Evolutionary conservation across 352 stramenopile species (phyloP), one percentile per base, ranked within the genome.

Genomic region (Phytopythium vexans): DNA sequence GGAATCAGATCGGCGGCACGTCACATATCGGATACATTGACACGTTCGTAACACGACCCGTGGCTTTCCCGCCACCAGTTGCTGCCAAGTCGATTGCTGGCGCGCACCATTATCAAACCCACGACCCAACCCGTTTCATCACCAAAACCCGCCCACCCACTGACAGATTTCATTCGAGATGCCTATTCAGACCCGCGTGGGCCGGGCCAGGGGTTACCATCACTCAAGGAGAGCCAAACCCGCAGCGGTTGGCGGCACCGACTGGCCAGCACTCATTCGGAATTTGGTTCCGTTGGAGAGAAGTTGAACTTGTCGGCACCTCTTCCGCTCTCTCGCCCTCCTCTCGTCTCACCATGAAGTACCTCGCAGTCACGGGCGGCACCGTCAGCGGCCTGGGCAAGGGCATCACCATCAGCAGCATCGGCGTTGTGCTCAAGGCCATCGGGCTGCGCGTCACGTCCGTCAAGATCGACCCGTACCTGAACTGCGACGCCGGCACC

Each of bases 401-500:
- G 69, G 97, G 97, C 56, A 98, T 99, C 59, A 99, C 97, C 43
- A 98, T 98, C 78, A 98, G 85, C 56, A 98, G 85, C 69, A 98
- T 99, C 68, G 97, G 97, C 53, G 87, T 98, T 14, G 78, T 99
- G 64, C 91, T 99, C 56, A 98, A 99, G 67, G 87, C 94, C 49
- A 92, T 93, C 73, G 93, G 95, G 6, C 75, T 99, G 56, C 77
- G 86, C 55, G 96, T 99, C 41, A 99, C 97, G 40, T 90, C 91
- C 27, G 91, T 99, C 68, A 99, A 99, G 80, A 99, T 99, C 69
- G 97, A 99, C 75, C 97, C 97, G 39, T 99, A 99, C 80, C 82
- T 99, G n/a, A 99, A 99, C 78, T 97, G 94, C 49, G 97, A 99
- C 66, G 96, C 97, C 35, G 97, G 97, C 37, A 99, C 96, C 35